These are phyloP conservation scores for Moelleriella libera DNA, from an alignment of 2,329 filamentous ascomycete genomes.

Conservation along the genomic window DNA sequence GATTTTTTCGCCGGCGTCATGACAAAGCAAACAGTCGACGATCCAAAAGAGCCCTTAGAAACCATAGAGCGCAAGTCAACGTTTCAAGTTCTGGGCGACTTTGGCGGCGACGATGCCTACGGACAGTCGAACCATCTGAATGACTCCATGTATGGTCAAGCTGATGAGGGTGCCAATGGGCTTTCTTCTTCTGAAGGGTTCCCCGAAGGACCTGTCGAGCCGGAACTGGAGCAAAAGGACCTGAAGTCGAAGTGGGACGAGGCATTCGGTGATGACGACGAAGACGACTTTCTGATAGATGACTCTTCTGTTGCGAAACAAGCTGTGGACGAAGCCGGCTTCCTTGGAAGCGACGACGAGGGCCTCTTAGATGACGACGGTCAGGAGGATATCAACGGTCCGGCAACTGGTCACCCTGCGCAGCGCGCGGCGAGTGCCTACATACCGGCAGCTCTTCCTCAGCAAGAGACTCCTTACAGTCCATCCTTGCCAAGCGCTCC, in stretches of 20 bases:
- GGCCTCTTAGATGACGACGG: conserved; percentile 64
- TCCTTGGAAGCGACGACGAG: conserved; percentile 74
- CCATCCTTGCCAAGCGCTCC: conserved; percentile 10
- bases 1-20: conserved; percentile 49
- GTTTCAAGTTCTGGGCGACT: conserved; percentile 44
- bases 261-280: conserved; percentile 63
- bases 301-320: conserved; percentile 30
- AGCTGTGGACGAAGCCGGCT: conserved; percentile 45
- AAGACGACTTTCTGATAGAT: conserved; percentile 48
- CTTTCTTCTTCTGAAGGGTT: background rate
- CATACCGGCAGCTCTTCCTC: conserved; percentile 5
- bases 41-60: conserved; percentile 8
- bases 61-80: conserved; percentile 56
- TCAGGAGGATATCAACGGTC: conserved; percentile 22
- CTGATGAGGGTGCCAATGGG: conserved; percentile 4
- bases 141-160: conserved; percentile 15
- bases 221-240: conserved; percentile 36
- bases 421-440: conserved; percentile 12
- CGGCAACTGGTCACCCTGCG: conserved; percentile 4
- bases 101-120: conserved; percentile 20
- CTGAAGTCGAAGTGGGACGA: conserved; percentile 73
- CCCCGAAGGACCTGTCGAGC: conserved; percentile 4
- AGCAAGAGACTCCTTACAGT: conserved; percentile 10
- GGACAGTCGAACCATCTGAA: conserved; percentile 16
- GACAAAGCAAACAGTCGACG: conserved; percentile 9